Evolutionary conservation across 805 yeast genomes (phyloP).

Genomic region (Metschnikowia arizonensis): DNA sequence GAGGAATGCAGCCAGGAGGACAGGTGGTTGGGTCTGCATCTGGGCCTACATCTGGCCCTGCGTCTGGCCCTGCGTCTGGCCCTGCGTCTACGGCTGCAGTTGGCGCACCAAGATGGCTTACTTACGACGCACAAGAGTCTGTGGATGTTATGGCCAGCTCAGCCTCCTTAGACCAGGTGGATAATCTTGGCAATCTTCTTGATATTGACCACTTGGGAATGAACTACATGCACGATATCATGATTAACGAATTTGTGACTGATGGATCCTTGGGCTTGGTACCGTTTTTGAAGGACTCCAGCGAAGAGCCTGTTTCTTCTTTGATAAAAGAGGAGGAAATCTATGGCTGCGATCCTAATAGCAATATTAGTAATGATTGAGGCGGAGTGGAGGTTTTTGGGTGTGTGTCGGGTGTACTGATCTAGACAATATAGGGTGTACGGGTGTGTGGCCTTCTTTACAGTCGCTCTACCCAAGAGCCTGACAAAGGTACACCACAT

Average conservation of each 20-base stretch:
- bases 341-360: not conserved
- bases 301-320: not conserved
- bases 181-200: slow-evolving; percentile 23
- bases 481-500: too few relatives aligned
- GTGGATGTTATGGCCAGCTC: not conserved
- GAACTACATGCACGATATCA: slow-evolving; percentile 24
- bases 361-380: not conserved
- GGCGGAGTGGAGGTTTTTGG: not conserved
- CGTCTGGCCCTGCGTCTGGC: too few relatives aligned
- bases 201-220: slow-evolving; percentile 39
- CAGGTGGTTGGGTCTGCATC: too few relatives aligned
- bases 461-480: too few relatives aligned
- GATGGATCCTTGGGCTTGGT: slow-evolving; percentile 79
- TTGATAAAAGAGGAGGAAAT: not conserved
- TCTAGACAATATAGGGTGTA: not conserved
- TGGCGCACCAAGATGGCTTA: not conserved
- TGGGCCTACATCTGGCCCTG: too few relatives aligned
- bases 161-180: not conserved
- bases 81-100: too few relatives aligned
- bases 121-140: not conserved
- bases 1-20: too few relatives aligned
- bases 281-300: slow-evolving; percentile 43
- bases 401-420: not conserved
- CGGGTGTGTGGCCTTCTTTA: too few relatives aligned
- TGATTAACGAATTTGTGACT: slow-evolving; percentile 60